Conservation (phyloP, 805 yeast species). For the Zygoascus bituminiphila region DNA sequence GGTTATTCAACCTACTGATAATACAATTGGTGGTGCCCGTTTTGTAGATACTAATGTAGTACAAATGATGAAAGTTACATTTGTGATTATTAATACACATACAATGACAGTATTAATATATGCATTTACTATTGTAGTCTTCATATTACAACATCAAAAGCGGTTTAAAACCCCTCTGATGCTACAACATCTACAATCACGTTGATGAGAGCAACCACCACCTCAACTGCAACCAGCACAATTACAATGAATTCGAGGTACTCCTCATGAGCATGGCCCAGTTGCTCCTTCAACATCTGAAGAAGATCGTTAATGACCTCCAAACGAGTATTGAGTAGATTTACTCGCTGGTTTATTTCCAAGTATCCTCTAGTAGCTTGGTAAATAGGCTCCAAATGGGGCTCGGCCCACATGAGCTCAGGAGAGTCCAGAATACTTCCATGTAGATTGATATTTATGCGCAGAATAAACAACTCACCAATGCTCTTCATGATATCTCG, state of each 20-base stretch:
- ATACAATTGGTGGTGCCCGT: too few species aligned
- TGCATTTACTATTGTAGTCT: not conserved
- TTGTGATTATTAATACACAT: not conserved
- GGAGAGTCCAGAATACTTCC: conserved; percentile 83
- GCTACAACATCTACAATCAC: conserved; percentile 31
- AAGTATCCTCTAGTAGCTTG: conserved; percentile 94
- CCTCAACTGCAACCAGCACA: conserved; percentile 85
- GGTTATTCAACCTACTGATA: too few species aligned
- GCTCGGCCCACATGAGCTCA: conserved; percentile 98
- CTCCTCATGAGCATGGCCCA: conserved; percentile 89
- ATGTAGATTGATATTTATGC: conserved; percentile 36
- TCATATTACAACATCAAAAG: not conserved
- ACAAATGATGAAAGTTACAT: not conserved
- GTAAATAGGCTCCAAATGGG: conserved; percentile 93
- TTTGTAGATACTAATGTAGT: too few species aligned
- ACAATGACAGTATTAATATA: not conserved
- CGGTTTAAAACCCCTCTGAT: not conserved
- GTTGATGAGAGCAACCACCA: conserved; percentile 76
- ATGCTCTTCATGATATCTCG: conserved; percentile 95
- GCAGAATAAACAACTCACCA: conserved; percentile 85
- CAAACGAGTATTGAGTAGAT: conserved; percentile 78
- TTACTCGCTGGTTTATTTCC: conserved; percentile 91
- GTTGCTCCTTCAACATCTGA: conserved; percentile 94
- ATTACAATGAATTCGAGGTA: conserved; percentile 87
- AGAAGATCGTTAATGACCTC: conserved; percentile 90